A percentile compares a stretch with the other conserved stretches of the same genome.
Evolutionary conservation across 441 rosid genomes (phyloP).

Genomic region (Viola pubescens): DNA sequence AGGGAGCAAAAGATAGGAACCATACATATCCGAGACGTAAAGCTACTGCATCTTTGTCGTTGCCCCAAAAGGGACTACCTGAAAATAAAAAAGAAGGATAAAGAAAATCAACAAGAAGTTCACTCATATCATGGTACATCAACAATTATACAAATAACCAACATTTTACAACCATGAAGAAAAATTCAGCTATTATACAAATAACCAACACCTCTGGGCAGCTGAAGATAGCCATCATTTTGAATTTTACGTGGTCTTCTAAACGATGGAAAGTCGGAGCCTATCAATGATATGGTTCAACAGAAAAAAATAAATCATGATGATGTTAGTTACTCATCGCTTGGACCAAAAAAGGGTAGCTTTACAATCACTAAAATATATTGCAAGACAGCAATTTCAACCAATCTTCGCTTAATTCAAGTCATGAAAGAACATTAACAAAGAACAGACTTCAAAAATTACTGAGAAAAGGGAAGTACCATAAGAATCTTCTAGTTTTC

Average conservation of each 20-base stretch:
- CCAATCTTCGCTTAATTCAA: background rate
- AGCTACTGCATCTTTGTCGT: constrained; percentile 72
- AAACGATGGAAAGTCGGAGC: constrained; percentile 36
- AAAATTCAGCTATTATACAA: constrained; percentile 14
- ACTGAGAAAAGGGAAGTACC: constrained; percentile 27
- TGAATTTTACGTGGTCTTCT: constrained; percentile 33
- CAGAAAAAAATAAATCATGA: background rate
- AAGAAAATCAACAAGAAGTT: background rate
- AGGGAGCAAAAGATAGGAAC: constrained; percentile 7
- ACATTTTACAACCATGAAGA: constrained; percentile 2
- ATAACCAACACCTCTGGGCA: constrained; percentile 58
- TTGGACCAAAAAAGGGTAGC: too few relatives aligned
- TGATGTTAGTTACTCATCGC: too few relatives aligned
- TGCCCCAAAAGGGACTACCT: constrained; percentile 57
- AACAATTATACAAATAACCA: background rate
- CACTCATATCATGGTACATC: background rate
- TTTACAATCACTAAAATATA: background rate
- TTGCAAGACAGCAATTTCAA: background rate
- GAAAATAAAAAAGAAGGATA: constrained; percentile 22
- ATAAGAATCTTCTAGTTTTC: constrained; percentile 61
- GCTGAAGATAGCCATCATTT: constrained; percentile 37
- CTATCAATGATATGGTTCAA: constrained; percentile 23
- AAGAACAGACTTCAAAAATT: background rate
- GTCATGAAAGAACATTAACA: background rate
- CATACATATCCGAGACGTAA: constrained; percentile 87